Evolutionary conservation across 768 basidiomycete species (phyloP).

Genomic region (Fomitopsis serialis): DNA sequence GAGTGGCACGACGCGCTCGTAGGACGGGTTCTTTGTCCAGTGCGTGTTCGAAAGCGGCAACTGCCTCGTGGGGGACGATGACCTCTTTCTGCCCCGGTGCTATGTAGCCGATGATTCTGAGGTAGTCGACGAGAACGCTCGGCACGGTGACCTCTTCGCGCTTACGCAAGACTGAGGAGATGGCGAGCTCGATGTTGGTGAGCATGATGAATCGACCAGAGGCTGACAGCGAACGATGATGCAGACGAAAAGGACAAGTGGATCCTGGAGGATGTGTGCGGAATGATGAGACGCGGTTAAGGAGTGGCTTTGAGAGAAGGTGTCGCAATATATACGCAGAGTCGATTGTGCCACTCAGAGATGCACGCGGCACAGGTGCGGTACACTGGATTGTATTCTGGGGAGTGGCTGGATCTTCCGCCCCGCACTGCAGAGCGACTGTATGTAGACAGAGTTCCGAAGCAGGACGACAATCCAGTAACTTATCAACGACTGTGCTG

Average conservation of each 20-base stretch:
- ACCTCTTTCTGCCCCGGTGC: neutral
- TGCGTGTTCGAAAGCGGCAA: slow-evolving; percentile 6
- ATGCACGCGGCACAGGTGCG: neutral
- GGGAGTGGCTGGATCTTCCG: neutral
- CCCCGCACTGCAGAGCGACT: no score
- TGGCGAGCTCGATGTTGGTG: slow-evolving; percentile 6
- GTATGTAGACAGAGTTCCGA: neutral
- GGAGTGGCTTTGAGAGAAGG: neutral
- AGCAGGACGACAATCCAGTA: neutral
- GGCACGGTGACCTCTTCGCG: neutral
- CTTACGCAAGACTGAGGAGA: neutral
- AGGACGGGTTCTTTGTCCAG: slow-evolving; percentile 6
- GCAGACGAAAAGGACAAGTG: no score
- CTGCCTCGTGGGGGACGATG: slow-evolving; percentile 2
- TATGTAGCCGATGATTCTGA: neutral
- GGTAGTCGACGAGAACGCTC: slow-evolving; percentile 5
- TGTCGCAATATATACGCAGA: neutral
- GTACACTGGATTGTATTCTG: neutral
- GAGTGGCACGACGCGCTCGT: neutral
- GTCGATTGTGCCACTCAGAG: neutral
- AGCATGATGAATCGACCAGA: neutral
- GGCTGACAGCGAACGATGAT: neutral
- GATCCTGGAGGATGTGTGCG: neutral
- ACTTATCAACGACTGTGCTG: neutral
- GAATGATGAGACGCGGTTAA: neutral